These are phyloP conservation scores for Pelargonium citronellum DNA, from an alignment of 441 rosid genomes.

Conservation along the genomic window DNA sequence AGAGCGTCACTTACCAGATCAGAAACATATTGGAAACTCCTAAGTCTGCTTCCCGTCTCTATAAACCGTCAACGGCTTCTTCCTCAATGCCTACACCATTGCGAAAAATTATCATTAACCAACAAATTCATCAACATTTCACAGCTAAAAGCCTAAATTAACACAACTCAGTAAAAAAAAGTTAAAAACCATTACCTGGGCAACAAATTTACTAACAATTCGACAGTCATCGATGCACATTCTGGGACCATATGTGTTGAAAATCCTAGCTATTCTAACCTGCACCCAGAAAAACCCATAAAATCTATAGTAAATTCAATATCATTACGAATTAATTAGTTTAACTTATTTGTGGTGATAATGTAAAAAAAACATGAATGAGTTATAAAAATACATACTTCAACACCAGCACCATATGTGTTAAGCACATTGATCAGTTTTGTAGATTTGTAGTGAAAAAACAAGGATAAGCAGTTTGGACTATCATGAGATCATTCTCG, in stretches of 20 bases:
- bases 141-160: not conserved
- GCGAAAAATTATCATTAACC: slow-evolving; percentile 14
- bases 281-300: slow-evolving; percentile 20
- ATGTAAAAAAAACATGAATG: not conserved
- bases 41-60: slow-evolving; percentile 93
- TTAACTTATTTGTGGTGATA: not conserved
- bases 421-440: no score
- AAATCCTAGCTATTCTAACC: slow-evolving; percentile 89
- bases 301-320: not conserved
- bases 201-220: slow-evolving; percentile 90
- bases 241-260: slow-evolving; percentile 87
- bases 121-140: not conserved
- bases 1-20: slow-evolving; percentile 53
- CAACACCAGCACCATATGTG: no score
- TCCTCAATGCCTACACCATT: slow-evolving; percentile 68
- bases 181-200: slow-evolving; percentile 46
- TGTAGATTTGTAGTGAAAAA: no score
- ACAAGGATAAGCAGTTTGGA: no score
- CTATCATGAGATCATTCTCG: no score
- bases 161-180: not conserved
- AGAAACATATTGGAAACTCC: slow-evolving; percentile 93
- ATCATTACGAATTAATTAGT: not conserved
- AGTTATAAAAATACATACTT: no score
- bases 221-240: slow-evolving; percentile 96
- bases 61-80: slow-evolving; percentile 88